phyloP scores from a whole-genome alignment of 2,329 filamentous ascomycete genomes.

The Dactylellina drechsleri region DNA sequence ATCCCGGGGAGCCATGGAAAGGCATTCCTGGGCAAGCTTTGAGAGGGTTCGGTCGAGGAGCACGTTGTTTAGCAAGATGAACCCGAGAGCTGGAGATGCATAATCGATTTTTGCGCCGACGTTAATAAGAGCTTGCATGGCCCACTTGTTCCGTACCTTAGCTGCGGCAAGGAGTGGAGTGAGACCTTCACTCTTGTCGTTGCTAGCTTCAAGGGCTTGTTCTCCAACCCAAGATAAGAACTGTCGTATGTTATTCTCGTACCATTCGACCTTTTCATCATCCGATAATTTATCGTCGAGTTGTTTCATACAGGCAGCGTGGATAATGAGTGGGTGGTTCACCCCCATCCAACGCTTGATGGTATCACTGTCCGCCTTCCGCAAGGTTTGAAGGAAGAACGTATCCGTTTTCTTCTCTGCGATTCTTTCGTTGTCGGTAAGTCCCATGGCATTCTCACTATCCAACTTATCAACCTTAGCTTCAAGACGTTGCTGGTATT shows the following conservation, averaged over 20 bases:
- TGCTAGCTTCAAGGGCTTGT: slow-evolving; percentile 69
- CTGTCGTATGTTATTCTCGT: slow-evolving; percentile 66
- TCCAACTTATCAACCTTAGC: not conserved
- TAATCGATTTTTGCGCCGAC: slow-evolving; percentile 74
- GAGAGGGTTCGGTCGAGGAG: not conserved
- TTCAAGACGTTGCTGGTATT: slow-evolving; percentile 8
- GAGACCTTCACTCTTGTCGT: slow-evolving; percentile 66
- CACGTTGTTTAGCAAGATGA: not conserved
- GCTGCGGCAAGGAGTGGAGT: slow-evolving; percentile 78
- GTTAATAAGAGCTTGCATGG: slow-evolving; percentile 72
- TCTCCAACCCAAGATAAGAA: slow-evolving; percentile 71
- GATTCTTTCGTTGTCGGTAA: not conserved
- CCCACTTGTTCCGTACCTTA: slow-evolving; percentile 67
- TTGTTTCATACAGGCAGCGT: slow-evolving; percentile 55
- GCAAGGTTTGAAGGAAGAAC: not conserved
- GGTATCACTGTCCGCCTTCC: slow-evolving; percentile 28
- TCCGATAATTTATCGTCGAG: slow-evolving; percentile 14
- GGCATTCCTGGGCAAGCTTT: not conserved
- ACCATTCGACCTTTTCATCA: slow-evolving; percentile 36
- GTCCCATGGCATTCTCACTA: not conserved
- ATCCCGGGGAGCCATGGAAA: slow-evolving; percentile 9
- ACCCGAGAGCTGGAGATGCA: slow-evolving; percentile 61
- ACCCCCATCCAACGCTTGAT: slow-evolving; percentile 55
- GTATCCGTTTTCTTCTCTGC: not conserved
- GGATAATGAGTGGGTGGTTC: slow-evolving; percentile 51